These are phyloP conservation scores for Fraxinus sp. DNA, from an alignment of 305 asterid species.

Conservation along the genomic window DNA sequence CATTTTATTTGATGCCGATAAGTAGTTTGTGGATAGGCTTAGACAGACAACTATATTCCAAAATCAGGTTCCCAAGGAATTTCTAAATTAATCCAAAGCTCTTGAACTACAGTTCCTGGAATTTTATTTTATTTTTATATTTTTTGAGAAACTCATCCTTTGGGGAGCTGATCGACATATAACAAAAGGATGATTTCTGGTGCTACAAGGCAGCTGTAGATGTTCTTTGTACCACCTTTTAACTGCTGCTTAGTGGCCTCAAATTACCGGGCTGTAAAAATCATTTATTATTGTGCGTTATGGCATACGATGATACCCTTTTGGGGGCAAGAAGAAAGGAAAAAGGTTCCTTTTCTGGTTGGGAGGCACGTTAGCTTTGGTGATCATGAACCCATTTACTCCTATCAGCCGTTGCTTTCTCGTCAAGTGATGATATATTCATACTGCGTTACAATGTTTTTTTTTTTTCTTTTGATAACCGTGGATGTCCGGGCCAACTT, in stretches of 20 bases:
- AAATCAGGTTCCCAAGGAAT: not conserved
- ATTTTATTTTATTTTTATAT: not conserved
- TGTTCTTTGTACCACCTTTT: not conserved
- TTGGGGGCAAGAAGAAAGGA: not conserved
- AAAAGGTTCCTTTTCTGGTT: not conserved
- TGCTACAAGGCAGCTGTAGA: slow-evolving; percentile 2
- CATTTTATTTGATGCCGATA: not conserved
- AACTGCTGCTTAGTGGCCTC: not conserved
- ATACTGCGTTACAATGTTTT: not conserved
- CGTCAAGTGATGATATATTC: not conserved
- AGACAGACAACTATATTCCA: not conserved
- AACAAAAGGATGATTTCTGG: not conserved
- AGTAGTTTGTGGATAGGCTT: not conserved
- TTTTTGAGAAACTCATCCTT: not conserved
- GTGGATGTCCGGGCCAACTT: too few relatives aligned
- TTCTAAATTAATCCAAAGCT: not conserved
- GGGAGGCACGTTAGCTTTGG: not conserved
- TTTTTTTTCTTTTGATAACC: too few relatives aligned
- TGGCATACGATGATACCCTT: slow-evolving; percentile 4
- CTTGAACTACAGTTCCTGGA: not conserved
- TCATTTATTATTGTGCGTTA: not conserved
- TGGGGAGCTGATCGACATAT: not conserved
- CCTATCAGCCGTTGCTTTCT: not conserved
- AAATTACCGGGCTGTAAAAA: not conserved
- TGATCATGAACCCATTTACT: not conserved